Evolutionary conservation across 768 basidiomycete genomes (phyloP).

Genomic region (Cantharellus anzutake): DNA sequence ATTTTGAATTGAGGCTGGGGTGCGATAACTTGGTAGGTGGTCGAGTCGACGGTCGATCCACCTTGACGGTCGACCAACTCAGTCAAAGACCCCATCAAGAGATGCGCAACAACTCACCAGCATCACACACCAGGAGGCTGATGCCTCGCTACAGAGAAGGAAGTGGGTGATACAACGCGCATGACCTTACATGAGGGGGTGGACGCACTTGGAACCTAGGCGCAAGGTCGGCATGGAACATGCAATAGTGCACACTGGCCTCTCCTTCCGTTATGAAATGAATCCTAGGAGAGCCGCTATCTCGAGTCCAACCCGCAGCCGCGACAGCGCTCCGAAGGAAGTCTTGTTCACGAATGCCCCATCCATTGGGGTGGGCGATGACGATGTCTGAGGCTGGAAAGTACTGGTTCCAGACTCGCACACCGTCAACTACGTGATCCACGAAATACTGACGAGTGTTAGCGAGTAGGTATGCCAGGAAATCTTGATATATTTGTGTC

Average conservation of each 20-base stretch:
- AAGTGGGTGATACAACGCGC: background rate
- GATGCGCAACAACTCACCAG: background rate
- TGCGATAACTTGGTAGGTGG: background rate
- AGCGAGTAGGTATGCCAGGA: constrained; percentile 13
- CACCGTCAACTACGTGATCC: background rate
- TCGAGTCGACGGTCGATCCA: constrained; percentile 1
- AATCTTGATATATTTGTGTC: constrained; percentile 13
- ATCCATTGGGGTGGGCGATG: constrained; percentile 22
- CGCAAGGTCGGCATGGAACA: constrained; percentile 19
- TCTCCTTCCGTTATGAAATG: constrained; percentile 34
- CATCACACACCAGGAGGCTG: background rate
- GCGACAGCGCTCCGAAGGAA: constrained; percentile 28
- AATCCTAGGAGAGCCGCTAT: constrained; percentile 20
- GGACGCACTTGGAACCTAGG: background rate
- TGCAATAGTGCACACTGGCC: constrained; percentile 28
- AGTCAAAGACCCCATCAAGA: too few relatives aligned
- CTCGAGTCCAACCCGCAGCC: constrained; percentile 19
- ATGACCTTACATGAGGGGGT: too few relatives aligned
- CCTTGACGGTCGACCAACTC: too few relatives aligned
- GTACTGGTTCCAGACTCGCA: background rate
- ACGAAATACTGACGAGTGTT: constrained; percentile 11
- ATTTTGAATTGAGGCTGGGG: background rate
- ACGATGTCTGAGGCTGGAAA: background rate
- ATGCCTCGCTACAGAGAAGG: background rate
- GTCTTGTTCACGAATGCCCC: constrained; percentile 27